Percentiles rank a stretch among this genome's conserved stretches.
phyloP scores from a whole-genome alignment of 345 rosid species.

The Hirschfeldia incana region DNA sequence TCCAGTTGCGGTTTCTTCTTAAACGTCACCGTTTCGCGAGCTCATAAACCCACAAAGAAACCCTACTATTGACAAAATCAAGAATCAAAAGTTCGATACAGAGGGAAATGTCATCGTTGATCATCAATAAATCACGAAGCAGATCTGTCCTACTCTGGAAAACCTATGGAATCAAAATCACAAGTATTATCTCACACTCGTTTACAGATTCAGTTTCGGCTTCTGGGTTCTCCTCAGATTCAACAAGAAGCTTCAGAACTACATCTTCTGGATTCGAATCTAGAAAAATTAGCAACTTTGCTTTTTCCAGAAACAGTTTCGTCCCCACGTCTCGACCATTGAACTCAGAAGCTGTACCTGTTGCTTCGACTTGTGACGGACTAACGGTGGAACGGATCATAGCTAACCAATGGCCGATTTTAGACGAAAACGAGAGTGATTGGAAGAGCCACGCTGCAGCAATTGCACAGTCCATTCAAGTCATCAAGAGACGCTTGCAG shows the following conservation, averaged over 20 bases:
- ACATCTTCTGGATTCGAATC: slow-evolving; percentile 17
- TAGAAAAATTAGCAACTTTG: slow-evolving; percentile 22
- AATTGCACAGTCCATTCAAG: slow-evolving; percentile 81
- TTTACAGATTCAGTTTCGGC: not conserved
- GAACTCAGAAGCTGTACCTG: slow-evolving; percentile 56
- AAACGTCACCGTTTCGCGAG: not conserved
- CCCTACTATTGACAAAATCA: slow-evolving; percentile 1
- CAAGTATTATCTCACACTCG: slow-evolving; percentile 8
- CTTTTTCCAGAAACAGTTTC: slow-evolving; percentile 26
- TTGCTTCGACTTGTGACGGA: slow-evolving; percentile 61
- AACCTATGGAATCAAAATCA: slow-evolving; percentile 16
- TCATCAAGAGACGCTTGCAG: slow-evolving; percentile 91
- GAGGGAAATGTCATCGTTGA: slow-evolving; percentile 38
- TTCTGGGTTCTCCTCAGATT: slow-evolving; percentile 42
- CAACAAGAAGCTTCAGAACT: slow-evolving; percentile 27
- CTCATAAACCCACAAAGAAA: slow-evolving; percentile 17
- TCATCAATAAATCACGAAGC: slow-evolving; percentile 34
- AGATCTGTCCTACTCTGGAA: slow-evolving; percentile 16
- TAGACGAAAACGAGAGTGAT: slow-evolving; percentile 76
- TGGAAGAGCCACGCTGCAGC: slow-evolving; percentile 98
- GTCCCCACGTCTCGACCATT: slow-evolving; percentile 35
- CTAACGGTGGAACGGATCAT: slow-evolving; percentile 77
- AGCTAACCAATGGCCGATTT: slow-evolving; percentile 71
- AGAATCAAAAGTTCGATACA: not conserved
- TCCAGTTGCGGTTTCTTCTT: not conserved